phyloP scores from a whole-genome alignment of 345 rosid species.

The Gossypium arboreum region DNA sequence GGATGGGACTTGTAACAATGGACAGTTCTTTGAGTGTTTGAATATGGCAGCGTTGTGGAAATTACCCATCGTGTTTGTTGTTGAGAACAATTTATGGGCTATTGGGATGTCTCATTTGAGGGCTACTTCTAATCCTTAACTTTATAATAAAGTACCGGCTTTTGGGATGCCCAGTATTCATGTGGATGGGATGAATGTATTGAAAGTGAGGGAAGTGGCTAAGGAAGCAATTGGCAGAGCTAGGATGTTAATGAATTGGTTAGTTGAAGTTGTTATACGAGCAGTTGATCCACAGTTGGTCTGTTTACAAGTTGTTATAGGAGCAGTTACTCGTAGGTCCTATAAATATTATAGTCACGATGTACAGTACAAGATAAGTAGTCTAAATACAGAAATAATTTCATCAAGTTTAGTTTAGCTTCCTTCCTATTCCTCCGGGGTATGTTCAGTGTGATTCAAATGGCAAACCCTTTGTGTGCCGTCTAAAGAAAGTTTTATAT shows the following conservation, averaged over 20 bases:
- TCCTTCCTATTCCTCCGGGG: too few relatives aligned
- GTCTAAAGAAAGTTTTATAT: too few relatives aligned
- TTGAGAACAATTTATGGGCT: constrained; percentile 87
- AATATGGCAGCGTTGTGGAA: constrained; percentile 84
- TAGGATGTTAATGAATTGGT: constrained; percentile 22
- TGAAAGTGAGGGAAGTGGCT: constrained; percentile 81
- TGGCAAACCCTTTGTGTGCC: too few relatives aligned
- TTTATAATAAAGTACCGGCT: constrained; percentile 85
- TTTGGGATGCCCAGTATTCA: constrained; percentile 84
- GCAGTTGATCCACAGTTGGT: neutral
- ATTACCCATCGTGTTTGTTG: constrained; percentile 76
- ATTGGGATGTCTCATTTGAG: constrained; percentile 84
- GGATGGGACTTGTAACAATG: constrained; percentile 82
- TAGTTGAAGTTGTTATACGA: too few relatives aligned
- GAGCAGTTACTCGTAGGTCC: too few relatives aligned
- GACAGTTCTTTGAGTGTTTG: constrained; percentile 79
- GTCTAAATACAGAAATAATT: too few relatives aligned
- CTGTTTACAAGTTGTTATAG: too few relatives aligned
- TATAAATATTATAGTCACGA: too few relatives aligned
- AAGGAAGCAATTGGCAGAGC: constrained; percentile 70
- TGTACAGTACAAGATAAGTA: too few relatives aligned
- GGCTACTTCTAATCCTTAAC: constrained; percentile 74
- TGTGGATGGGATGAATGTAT: constrained; percentile 88
- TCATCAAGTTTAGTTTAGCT: too few relatives aligned
- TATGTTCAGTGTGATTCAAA: too few relatives aligned